Base-by-base conservation (phyloP, 164 flowering plant species). In the Euptelea pleiosperma region DNA sequence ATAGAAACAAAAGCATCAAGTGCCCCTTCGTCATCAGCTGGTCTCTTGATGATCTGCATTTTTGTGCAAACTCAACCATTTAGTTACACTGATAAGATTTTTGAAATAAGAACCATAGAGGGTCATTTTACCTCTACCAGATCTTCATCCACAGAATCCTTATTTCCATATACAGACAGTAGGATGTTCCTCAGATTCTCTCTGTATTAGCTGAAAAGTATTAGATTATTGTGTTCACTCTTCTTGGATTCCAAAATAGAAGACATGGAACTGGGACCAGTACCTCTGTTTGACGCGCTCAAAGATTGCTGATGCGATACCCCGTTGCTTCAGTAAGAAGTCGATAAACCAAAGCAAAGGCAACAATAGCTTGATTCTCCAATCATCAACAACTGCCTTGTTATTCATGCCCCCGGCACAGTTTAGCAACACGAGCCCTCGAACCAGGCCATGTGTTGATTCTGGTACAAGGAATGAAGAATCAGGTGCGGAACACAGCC, bases 341-440 rank as follows among this genome's bases (percentile, higher is more conserved):
- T 92, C 95, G 50, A 89, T 11, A 26, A 92, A 46, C 95, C 71
- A 84, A 60, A 92, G 86, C 74, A 92, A 68, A 35, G 98, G 98
- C 25, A 82, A 61, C 53, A 92, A 52, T 10, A 92, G 77, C 72
- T 85, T 89, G 71, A 89, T 89, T 67, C 98, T 82, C 98, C 98
- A 92, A 56, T 92, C 98, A 73, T 92, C 98, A 30, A 89, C 93
- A 55, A 89, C 65, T 3, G 98, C 98, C 73, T 92, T 92, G 72
- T 92, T 92, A 81, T 92, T 92, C 98, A 92, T 92, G 16, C 96
- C 96, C 62, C 98, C 96, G 5, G 96, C 80, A 70, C 98, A 92
- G 53, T 92, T 92, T 41, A 92, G 69, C 55, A 92, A 71, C 45
- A 82, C 98, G 39, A 92, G 85, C 40, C 85, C 98, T 55, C 71